Conservation (phyloP, 2,329 filamentous ascomycete species). For the Cladosporium cucumerinum region DNA sequence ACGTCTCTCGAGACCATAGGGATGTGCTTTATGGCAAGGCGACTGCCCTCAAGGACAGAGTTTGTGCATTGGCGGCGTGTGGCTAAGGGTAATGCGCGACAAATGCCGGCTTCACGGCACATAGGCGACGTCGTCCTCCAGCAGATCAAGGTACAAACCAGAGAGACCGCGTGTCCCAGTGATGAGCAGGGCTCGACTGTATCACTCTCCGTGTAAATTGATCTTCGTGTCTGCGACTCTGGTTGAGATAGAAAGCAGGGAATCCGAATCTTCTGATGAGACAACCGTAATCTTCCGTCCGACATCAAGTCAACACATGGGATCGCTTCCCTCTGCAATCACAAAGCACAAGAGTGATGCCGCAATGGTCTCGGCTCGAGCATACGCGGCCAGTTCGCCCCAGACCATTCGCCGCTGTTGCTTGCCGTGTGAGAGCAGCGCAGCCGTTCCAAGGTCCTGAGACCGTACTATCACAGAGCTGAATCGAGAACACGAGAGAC, state of each 20-base stretch:
- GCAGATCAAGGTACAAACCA: background rate
- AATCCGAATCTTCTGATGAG: background rate
- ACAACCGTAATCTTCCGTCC: background rate
- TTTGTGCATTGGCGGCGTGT: background rate
- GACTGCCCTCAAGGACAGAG: background rate
- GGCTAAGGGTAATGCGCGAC: background rate
- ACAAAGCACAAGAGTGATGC: background rate
- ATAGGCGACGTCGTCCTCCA: background rate
- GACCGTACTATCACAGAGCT: background rate
- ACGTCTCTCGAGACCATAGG: background rate
- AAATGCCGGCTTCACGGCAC: background rate
- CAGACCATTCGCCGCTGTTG: background rate
- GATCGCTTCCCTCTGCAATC: background rate
- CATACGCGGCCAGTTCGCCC: background rate
- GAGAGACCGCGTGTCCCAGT: background rate
- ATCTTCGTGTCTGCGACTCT: background rate
- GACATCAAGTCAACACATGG: background rate
- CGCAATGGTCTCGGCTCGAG: background rate
- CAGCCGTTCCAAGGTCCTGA: background rate
- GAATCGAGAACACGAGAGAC: background rate
- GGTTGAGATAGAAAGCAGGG: background rate
- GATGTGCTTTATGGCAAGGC: background rate
- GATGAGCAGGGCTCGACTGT: background rate
- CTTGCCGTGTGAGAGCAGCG: background rate
- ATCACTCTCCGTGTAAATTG: background rate